These are phyloP conservation scores for Candida pseudoviswanathii DNA, from an alignment of 1,139 yeast genomes.

Conservation along the genomic window DNA sequence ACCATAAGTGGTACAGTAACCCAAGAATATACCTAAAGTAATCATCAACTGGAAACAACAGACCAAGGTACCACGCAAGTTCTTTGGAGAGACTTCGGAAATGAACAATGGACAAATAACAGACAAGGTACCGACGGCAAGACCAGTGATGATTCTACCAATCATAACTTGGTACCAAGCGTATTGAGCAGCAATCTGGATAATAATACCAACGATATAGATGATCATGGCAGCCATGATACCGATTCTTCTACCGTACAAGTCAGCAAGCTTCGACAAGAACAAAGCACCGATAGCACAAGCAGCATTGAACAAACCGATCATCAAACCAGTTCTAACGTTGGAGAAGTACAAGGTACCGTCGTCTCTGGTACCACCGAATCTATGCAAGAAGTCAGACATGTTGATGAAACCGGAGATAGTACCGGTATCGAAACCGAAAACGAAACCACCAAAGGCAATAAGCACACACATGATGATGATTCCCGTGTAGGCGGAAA, in stretches of 20 bases:
- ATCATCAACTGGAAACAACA: slow-evolving; percentile 69
- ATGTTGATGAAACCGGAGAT: slow-evolving; percentile 68
- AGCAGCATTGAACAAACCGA: slow-evolving; percentile 69
- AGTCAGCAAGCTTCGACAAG: slow-evolving; percentile 56
- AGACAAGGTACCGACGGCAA: slow-evolving; percentile 70
- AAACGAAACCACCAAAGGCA: slow-evolving; percentile 68
- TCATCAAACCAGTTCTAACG: slow-evolving; percentile 55
- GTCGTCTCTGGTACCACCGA: slow-evolving; percentile 35
- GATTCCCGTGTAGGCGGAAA: slow-evolving; percentile 10
- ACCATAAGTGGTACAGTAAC: slow-evolving; percentile 68
- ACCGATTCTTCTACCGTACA: slow-evolving; percentile 54
- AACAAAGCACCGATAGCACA: slow-evolving; percentile 72
- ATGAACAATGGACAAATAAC: slow-evolving; percentile 69
- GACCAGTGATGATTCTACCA: slow-evolving; percentile 70
- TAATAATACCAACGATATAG: slow-evolving; percentile 51
- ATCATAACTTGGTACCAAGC: slow-evolving; percentile 55
- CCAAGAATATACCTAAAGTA: slow-evolving; percentile 69
- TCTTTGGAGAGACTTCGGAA: slow-evolving; percentile 71
- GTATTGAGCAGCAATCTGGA: slow-evolving; percentile 43
- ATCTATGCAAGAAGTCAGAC: slow-evolving; percentile 50
- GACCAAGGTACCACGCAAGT: slow-evolving; percentile 71
- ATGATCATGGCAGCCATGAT: slow-evolving; percentile 46
- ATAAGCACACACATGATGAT: slow-evolving; percentile 35
- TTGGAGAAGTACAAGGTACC: slow-evolving; percentile 41
- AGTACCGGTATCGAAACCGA: slow-evolving; percentile 78